phyloP scores from a whole-genome alignment of 371 early-diverging fungal genomes.

The Coemansia sp. region DNA sequence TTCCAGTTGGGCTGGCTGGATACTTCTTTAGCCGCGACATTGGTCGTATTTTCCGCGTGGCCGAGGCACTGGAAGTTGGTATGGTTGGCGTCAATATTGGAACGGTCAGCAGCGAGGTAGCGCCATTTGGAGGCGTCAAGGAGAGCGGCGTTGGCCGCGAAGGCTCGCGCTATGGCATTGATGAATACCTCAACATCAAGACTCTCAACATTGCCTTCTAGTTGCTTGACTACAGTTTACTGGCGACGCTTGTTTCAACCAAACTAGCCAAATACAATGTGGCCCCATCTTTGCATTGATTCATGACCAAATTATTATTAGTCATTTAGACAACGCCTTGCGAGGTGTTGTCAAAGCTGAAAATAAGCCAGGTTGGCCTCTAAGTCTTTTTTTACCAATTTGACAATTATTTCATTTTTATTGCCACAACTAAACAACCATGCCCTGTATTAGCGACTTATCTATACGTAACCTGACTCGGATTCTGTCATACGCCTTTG shows the following conservation, averaged over 20 bases:
- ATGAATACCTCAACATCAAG: slow-evolving; percentile 67
- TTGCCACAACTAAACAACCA: too few relatives aligned
- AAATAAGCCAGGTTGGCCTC: too few relatives aligned
- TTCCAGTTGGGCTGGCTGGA: slow-evolving; percentile 75
- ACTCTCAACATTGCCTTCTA: slow-evolving; percentile 54
- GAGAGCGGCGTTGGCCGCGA: slow-evolving; percentile 82
- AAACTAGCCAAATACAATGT: background rate
- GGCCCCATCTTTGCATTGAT: too few relatives aligned
- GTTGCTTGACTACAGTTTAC: background rate
- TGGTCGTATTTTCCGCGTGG: slow-evolving; percentile 74
- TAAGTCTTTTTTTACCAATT: too few relatives aligned
- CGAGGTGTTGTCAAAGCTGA: too few relatives aligned
- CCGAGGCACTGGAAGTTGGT: slow-evolving; percentile 79
- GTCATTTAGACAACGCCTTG: too few relatives aligned
- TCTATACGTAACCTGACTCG: too few relatives aligned
- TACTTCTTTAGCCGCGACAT: slow-evolving; percentile 82
- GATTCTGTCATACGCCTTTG: too few relatives aligned
- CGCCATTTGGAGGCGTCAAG: slow-evolving; percentile 85
- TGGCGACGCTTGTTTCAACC: background rate
- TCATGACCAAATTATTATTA: too few relatives aligned
- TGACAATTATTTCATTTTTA: too few relatives aligned
- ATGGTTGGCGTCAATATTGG: slow-evolving; percentile 92
- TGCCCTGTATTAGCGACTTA: too few relatives aligned
- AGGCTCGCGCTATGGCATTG: slow-evolving; percentile 70
- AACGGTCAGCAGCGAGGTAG: slow-evolving; percentile 60